These are phyloP conservation scores for Cryptococcus sp. DNA, from an alignment of 1,284 basidiomycete species.

Conservation along the genomic window DNA sequence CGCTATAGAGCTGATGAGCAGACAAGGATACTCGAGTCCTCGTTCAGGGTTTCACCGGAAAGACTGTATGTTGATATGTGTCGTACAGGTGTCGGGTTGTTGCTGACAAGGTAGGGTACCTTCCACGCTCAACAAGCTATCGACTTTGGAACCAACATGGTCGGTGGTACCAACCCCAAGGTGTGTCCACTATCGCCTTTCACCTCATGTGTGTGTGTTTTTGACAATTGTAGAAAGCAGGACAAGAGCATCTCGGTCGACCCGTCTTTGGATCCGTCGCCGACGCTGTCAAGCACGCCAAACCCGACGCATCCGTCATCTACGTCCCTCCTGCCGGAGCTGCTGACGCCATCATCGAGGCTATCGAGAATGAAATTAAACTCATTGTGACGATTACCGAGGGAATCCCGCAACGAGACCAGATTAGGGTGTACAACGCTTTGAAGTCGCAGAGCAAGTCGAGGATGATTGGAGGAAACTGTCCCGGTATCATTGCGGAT, in stretches of 20 bases:
- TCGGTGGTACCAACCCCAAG: conserved; percentile 94
- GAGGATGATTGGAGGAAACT: conserved; percentile 87
- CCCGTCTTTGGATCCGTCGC: conserved; percentile 90
- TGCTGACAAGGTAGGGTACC: conserved; percentile 63
- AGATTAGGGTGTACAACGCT: conserved; percentile 89
- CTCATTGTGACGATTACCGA: conserved; percentile 96
- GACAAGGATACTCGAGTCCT: conserved; percentile 91
- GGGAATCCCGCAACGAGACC: conserved; percentile 92
- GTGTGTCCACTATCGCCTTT: conserved; percentile 16
- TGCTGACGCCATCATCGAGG: conserved; percentile 93
- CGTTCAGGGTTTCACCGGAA: conserved; percentile 92
- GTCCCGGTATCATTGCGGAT: conserved; percentile 93
- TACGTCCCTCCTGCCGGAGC: conserved; percentile 92
- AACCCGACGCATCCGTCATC: conserved; percentile 87
- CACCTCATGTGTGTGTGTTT: neutral
- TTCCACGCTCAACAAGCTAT: conserved; percentile 95
- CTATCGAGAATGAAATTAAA: conserved; percentile 93
- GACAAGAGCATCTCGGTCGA: conserved; percentile 87
- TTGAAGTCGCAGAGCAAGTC: conserved; percentile 91
- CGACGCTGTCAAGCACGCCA: conserved; percentile 78
- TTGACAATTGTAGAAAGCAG: conserved; percentile 63
- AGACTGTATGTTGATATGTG: conserved; percentile 76
- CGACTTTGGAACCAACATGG: conserved; percentile 85
- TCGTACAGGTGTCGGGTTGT: neutral
- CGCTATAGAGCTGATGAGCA: conserved; percentile 10